Percentiles rank a stretch among this genome's conserved stretches.
These are phyloP conservation scores for Stagonosporopsis chrysanthemi DNA, from an alignment of 2,329 filamentous ascomycete genomes.

Conservation along the genomic window DNA sequence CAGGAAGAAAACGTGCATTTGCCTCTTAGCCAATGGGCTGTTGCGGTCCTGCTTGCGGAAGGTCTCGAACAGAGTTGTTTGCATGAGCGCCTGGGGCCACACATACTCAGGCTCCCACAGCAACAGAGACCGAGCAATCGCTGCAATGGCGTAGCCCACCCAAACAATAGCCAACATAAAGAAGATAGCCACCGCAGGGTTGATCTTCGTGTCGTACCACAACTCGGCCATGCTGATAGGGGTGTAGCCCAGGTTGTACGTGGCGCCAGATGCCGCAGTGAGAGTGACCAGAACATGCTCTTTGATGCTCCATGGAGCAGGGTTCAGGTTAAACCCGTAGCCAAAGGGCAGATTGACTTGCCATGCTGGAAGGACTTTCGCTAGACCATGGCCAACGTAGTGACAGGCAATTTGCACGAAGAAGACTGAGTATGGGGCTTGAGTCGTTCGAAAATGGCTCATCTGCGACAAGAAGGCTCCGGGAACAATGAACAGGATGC, in stretches of 20 bases:
- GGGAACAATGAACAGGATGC: conserved; percentile 63
- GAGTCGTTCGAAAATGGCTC: conserved; percentile 65
- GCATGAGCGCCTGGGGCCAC: conserved; percentile 61
- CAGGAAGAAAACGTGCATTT: conserved; percentile 65
- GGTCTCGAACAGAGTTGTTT: conserved; percentile 67
- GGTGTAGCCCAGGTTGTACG: conserved; percentile 49
- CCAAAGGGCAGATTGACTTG: conserved; percentile 57
- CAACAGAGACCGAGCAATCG: conserved; percentile 64
- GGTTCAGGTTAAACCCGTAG: conserved; percentile 62
- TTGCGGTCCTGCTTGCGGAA: conserved; percentile 61
- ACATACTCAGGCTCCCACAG: conserved; percentile 66
- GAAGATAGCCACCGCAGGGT: conserved; percentile 63
- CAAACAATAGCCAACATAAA: conserved; percentile 68
- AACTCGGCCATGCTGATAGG: conserved; percentile 64
- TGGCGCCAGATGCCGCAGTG: conserved; percentile 45
- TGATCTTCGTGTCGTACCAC: conserved; percentile 62
- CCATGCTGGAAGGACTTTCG: conserved; percentile 59
- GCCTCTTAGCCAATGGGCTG: conserved; percentile 60
- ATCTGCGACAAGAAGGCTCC: conserved; percentile 66
- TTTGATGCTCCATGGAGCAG: conserved; percentile 64
- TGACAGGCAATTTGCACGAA: conserved; percentile 68
- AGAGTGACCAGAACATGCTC: conserved; percentile 65
- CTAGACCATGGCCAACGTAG: conserved; percentile 63
- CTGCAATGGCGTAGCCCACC: conserved; percentile 66
- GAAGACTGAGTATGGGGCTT: conserved; percentile 66